Conservation (phyloP, 441 rosid species). For the Pelargonium myrrhifolium region DNA sequence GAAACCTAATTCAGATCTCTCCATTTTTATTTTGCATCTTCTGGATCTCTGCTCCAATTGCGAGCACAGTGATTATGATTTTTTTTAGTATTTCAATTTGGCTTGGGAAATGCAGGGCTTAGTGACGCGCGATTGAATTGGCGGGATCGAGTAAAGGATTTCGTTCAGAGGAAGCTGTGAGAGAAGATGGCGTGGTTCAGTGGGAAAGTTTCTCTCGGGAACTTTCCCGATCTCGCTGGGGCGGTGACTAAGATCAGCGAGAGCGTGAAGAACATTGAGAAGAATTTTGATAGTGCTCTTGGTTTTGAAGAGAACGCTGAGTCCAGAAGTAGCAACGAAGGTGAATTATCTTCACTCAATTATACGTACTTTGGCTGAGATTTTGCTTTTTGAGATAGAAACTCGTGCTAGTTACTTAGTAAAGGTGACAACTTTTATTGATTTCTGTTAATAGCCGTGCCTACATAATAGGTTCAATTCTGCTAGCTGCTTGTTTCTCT, state of each 20-base stretch:
- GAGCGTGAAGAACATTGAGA: constrained; percentile 97
- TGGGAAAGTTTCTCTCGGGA: constrained; percentile 74
- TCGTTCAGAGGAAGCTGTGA: constrained; percentile 6
- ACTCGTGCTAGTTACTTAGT: not conserved
- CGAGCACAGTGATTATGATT: not conserved
- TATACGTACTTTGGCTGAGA: not conserved
- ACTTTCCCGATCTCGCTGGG: constrained; percentile 93
- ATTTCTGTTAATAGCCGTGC: too few relatives aligned
- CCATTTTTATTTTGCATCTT: not conserved
- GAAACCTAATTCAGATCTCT: not conserved
- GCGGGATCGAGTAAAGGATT: constrained; percentile 17
- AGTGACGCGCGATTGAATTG: constrained; percentile 27
- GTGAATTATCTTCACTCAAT: constrained; percentile 17
- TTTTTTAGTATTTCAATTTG: not conserved
- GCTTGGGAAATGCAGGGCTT: constrained; percentile 28
- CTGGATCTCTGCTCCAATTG: not conserved
- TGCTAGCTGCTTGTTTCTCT: too few relatives aligned
- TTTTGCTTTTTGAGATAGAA: not conserved
- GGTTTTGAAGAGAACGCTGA: constrained; percentile 82
- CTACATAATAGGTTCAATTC: too few relatives aligned
- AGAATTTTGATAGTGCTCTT: constrained; percentile 90
- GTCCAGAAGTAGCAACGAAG: constrained; percentile 42
- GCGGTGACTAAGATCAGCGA: constrained; percentile 94
- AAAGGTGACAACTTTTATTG: too few relatives aligned
- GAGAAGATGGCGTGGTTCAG: constrained; percentile 91